Percentiles rank a stretch among this genome's conserved stretches.
Evolutionary conservation across 2,329 filamentous ascomycete species (phyloP).

Genomic region (Ophiostoma triangulosporum): DNA sequence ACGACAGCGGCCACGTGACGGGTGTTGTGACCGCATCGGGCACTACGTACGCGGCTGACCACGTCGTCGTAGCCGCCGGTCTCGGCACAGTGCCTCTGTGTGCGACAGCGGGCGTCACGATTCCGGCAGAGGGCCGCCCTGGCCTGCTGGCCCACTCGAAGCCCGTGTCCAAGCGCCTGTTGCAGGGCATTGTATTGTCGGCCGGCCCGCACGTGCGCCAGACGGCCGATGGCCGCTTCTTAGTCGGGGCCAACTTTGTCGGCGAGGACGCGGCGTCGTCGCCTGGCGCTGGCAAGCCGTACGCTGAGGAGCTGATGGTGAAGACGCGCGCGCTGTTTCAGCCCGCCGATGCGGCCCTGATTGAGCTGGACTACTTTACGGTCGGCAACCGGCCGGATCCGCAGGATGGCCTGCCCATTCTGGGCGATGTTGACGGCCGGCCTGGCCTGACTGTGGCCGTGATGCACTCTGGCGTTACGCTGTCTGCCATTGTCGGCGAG

Average conservation of each 20-base stretch:
- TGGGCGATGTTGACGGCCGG: constrained; percentile 16
- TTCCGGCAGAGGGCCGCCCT: constrained; percentile 16
- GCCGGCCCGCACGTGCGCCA: constrained; percentile 19
- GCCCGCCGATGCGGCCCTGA: constrained; percentile 2
- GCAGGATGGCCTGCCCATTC: constrained; percentile 18
- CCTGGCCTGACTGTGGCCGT: constrained; percentile 19
- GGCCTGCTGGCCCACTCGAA: constrained; percentile 20
- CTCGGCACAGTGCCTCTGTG: constrained; percentile 17
- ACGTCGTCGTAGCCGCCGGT: constrained; percentile 21
- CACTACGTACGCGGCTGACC: constrained; percentile 15
- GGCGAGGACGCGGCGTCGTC: constrained; percentile 13
- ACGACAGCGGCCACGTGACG: constrained; percentile 7
- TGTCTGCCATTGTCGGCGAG: constrained; percentile 17
- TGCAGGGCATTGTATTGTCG: constrained; percentile 17
- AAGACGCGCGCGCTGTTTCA: constrained; percentile 13
- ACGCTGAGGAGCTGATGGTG: constrained; percentile 16
- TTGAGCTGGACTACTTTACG: constrained; percentile 20
- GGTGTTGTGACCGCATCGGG: constrained; percentile 13
- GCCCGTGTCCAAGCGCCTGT: constrained; percentile 13
- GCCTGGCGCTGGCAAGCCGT: constrained; percentile 5
- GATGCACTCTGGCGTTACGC: constrained; percentile 21
- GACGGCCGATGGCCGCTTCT: constrained; percentile 18
- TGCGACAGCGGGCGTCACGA: constrained; percentile 15
- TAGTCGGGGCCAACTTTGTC: constrained; percentile 16
- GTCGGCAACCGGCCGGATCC: constrained; percentile 18